Evolutionary conservation across 2,329 filamentous ascomycete species (phyloP), one percentile per base, ranked within the genome.

Genomic region (Hyphodiscus sp.): DNA sequence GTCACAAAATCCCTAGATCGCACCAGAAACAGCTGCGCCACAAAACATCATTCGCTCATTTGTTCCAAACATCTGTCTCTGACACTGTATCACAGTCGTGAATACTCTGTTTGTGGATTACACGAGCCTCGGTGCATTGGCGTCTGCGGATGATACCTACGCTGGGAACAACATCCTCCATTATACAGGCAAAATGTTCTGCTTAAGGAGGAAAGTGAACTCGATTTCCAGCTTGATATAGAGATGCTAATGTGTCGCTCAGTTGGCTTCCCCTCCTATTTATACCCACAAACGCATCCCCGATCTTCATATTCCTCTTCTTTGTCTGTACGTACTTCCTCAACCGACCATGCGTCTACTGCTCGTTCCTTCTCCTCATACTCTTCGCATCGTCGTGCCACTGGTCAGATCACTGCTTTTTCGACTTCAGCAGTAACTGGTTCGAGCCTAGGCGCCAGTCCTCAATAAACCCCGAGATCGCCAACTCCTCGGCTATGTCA

Each of bases 321-420:
- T 86, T 99, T 75, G 79, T 90, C 61, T 90, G 91, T 71, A 96
- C 91, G 61, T 97, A 96, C 77, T 89, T 95, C 73, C 85, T 99
- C 65, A 95, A 96, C 74, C 86, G 92, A 52, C 94, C 94, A 51
- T 99, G 94, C 76, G 86, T 96, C 64, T 99, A 99, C 79, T 99
- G 94, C 81, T 96, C 91, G 57, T 85, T 96, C 58, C 86, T 99
- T 51, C 89, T 99, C 47, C 81, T 96, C 61, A 91, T 97, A 64
- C 89, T 99, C 63, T 95, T 96, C 76, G 81, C 91, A 61, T 95
- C 91, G 23, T 91, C 87, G 23, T 94, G 89, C 71, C 86, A 91
- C 78, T 94, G 89, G 89, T 88, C 86, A 61, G 87, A 91, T 69
- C 83, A 85, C 51, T 94, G 89, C 69, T 94, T 97, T 74, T 94